Base-by-base conservation (phyloP, 257 asterid species). In the Ilex asprella region DNA sequence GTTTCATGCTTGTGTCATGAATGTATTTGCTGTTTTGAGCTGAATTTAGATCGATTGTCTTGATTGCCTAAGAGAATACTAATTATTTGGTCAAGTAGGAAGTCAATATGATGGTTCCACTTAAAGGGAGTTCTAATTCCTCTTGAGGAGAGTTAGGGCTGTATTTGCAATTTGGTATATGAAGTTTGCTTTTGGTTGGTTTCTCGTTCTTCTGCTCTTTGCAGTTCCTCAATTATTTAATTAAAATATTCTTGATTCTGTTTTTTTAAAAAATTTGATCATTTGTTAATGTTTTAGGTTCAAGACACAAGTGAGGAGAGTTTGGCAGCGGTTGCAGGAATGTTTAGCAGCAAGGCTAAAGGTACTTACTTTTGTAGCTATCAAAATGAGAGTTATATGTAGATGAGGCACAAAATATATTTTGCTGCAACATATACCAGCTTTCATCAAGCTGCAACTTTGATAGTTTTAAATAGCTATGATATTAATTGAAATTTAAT, bases 261-360 rank as follows among this genome's bases (percentile, higher is more conserved):
- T 35, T 3, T 35, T 35, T 35, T 35, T 5, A 49, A 12, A 44
- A 44, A 44, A 57, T 51, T 65, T 60, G 35, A 32, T 58, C 61
- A 52, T 69, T 78, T 49, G 54, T 70, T 21, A 55, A 65, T 78
- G 66, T 68, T 77, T 16, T 75, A 92, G 99, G 81, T 85, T 82
- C 85, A 86, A 62, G 99, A 92, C 66, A 84, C 97, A 56, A 89
- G 95, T 6, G 99, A 92, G 79, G 99, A 92, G 80, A 89, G 96
- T 79, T 96, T 92, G 71, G 96, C 94, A 54, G 99, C 99, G 57
- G 97, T 92, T 72, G 99, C 99, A 71, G 99, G 99, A 80, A 92
- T 92, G 99, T 92, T 92, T 77, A 92, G 82, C 81, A 92, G 99
- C 75, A 92, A 92, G 74, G 97, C 99, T 30, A 92, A 89, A 85